Percentiles rank a stretch among this genome's conserved stretches.
Conservation (phyloP, 768 basidiomycete species). For the Glaciozyma antarctica region DNA sequence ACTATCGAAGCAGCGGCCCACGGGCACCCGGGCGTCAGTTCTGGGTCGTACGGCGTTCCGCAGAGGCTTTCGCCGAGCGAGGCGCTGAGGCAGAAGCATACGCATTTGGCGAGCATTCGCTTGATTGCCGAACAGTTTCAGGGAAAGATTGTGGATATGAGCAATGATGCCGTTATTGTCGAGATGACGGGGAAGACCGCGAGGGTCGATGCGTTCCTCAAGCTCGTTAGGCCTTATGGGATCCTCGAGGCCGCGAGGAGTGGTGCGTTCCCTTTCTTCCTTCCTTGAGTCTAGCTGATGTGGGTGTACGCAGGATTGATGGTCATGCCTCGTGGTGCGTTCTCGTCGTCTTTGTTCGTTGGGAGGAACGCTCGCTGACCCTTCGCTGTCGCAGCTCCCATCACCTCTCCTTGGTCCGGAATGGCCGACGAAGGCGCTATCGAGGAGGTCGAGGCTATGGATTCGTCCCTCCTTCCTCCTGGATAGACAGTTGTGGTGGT, state of each 20-base stretch:
- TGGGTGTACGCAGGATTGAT: slow-evolving; percentile 59
- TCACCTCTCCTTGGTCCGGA: slow-evolving; percentile 49
- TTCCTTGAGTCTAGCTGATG: neutral
- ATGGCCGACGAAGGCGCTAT: slow-evolving; percentile 50
- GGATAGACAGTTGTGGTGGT: slow-evolving; percentile 46
- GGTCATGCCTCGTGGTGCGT: slow-evolving; percentile 74
- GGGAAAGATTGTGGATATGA: slow-evolving; percentile 86
- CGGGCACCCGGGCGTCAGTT: slow-evolving; percentile 41
- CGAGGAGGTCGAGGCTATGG: slow-evolving; percentile 56
- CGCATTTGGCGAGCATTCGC: slow-evolving; percentile 78
- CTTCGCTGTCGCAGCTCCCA: slow-evolving; percentile 51
- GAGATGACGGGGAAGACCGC: slow-evolving; percentile 88
- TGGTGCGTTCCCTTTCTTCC: slow-evolving; percentile 50
- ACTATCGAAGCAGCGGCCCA: slow-evolving; percentile 27
- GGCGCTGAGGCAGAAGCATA: slow-evolving; percentile 77
- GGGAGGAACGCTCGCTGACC: neutral
- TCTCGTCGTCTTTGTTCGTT: neutral
- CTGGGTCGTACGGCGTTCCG: slow-evolving; percentile 31
- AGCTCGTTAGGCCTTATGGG: slow-evolving; percentile 83
- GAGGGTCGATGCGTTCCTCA: slow-evolving; percentile 86
- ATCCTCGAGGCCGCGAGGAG: slow-evolving; percentile 90
- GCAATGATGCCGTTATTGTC: slow-evolving; percentile 87
- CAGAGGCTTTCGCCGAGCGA: slow-evolving; percentile 46
- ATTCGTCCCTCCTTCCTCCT: slow-evolving; percentile 85
- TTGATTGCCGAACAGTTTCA: slow-evolving; percentile 79